These are phyloP conservation scores for Vanrija sp. DNA, from an alignment of 1,284 basidiomycete genomes.

Conservation along the genomic window DNA sequence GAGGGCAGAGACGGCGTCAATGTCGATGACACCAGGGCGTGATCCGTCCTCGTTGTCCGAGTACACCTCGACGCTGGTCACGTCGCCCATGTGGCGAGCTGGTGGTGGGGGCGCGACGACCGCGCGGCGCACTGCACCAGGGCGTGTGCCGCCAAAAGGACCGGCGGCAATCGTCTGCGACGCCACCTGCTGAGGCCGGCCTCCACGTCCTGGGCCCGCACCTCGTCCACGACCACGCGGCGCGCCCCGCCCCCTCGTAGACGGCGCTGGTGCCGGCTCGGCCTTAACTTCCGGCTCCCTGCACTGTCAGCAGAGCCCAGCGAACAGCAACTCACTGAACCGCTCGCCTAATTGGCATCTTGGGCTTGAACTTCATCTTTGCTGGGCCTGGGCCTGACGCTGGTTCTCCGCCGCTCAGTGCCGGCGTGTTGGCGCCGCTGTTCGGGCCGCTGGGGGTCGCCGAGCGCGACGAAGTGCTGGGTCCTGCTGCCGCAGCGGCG, in stretches of 20 bases:
- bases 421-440: not conserved
- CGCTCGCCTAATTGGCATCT: constrained; percentile 37
- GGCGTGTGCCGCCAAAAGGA: constrained; percentile 13
- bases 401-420: not conserved
- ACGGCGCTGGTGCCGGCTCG: not conserved
- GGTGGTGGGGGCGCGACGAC: constrained; percentile 11
- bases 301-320: too few relatives aligned
- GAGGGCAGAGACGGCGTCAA: constrained; percentile 72
- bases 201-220: not conserved
- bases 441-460: not conserved
- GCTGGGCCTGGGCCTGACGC: constrained; percentile 7
- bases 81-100: constrained; percentile 6
- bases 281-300: constrained; percentile 9
- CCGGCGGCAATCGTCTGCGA: constrained; percentile 13
- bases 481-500: not conserved
- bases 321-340: constrained; percentile 13
- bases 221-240: constrained; percentile 33
- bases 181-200: not conserved
- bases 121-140: constrained; percentile 3
- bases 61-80: constrained; percentile 50
- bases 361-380: constrained; percentile 48
- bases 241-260: not conserved
- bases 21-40: constrained; percentile 69
- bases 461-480: not conserved
- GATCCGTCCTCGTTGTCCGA: constrained; percentile 84